Evolutionary conservation across 169 alveolate genomes (phyloP).

Genomic region (Babesia microti): DNA sequence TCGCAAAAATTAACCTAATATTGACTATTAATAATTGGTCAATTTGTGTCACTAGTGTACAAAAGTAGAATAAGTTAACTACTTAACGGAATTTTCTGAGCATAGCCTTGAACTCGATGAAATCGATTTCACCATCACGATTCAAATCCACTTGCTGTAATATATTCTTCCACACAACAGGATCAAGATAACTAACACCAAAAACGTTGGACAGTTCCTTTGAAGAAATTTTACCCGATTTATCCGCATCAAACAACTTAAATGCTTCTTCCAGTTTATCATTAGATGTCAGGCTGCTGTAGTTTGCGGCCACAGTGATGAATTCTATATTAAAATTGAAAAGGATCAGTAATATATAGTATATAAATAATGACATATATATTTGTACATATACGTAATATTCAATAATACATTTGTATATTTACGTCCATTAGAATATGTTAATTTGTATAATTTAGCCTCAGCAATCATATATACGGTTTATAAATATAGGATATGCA

Average conservation of each 20-base stretch:
- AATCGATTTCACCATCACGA: constrained; percentile 84
- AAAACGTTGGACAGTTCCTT: constrained; percentile 77
- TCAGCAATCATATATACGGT: too few species aligned
- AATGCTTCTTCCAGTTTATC: constrained; percentile 87
- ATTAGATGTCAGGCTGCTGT: constrained; percentile 66
- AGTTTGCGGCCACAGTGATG: constrained; percentile 84
- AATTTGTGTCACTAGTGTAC: not conserved
- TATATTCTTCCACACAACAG: constrained; percentile 65
- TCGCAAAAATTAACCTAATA: too few species aligned
- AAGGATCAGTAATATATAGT: constrained; percentile 3
- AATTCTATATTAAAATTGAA: constrained; percentile 63
- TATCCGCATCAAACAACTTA: constrained; percentile 86
- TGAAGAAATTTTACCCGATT: constrained; percentile 84
- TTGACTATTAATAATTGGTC: not conserved
- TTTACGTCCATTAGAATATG: too few species aligned
- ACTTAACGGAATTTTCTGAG: constrained; percentile 36
- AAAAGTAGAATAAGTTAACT: not conserved
- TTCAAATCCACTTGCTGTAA: constrained; percentile 77
- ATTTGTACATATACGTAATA: too few species aligned
- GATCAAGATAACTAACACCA: constrained; percentile 56
- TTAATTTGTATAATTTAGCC: too few species aligned
- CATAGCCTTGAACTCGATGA: constrained; percentile 84
- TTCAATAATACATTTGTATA: too few species aligned
- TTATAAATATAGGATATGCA: too few species aligned
- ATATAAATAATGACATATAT: too few species aligned